Evolutionary conservation across 2,329 filamentous ascomycete genomes (phyloP), one percentile per base, ranked within the genome.

Genomic region (Scleromitrula shiraiana): DNA sequence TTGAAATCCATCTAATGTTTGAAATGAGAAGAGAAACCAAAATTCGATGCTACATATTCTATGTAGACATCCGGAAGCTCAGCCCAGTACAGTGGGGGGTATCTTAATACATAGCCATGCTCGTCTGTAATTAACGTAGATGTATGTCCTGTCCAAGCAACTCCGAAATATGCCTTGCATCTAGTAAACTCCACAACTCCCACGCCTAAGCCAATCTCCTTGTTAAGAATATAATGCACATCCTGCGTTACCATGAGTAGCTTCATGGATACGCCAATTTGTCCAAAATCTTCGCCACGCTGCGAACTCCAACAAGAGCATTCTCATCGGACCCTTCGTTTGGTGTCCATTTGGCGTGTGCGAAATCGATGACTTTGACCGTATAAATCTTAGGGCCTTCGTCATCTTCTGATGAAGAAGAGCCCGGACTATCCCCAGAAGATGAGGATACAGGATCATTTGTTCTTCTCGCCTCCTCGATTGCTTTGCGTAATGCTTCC

Each of bases 311-410:
- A 29, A 71, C 70, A 26, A 96, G 71, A 12, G 77, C 70, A 62
- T 97, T 97, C 67, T 95, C 83, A 64, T 98, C 93, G 0, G 85
- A 83, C 0, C 91, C 91, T 59, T 84, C 69, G 1, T 88, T 88
- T 0, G 87, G 85, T 1, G 80, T 84, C 82, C 60, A 97, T 41
- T 73, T 70, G 9, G 93, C 93, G 67, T 98, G 93, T 1, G 93
- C 93, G 73, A 98, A 98, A 65, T 98, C 93, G 58, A 98, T 98
- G 54, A 98, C 74, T 63, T 91, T 93, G 41, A 96, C 74, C 10
- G 80, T 77, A 60, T 84, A 88, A 36, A 95, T 78, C 58, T 82
- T 82, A 0, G 84, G 84, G 9, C 78, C 75, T 2, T 70, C 72
- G 71, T 65, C 63, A 0, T 68, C 26, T 68, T 66, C 17, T 7